Evolutionary conservation across 2,329 filamentous ascomycete species (phyloP).

Genomic region (Xylaria sp.): DNA sequence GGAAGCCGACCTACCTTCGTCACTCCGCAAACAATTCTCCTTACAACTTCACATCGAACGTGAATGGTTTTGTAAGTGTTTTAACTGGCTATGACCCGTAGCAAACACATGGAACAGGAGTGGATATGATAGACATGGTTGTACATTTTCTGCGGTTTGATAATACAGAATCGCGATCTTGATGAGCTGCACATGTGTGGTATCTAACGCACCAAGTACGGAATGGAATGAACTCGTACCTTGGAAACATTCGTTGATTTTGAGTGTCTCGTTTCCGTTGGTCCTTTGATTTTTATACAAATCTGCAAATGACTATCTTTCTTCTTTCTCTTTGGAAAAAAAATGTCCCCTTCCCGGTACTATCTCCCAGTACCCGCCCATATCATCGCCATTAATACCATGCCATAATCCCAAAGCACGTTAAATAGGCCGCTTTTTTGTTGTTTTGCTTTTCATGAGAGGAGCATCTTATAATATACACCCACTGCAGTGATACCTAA

Average conservation of each 20-base stretch:
- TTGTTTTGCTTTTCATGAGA: conserved; percentile 26
- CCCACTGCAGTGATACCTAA: conserved; percentile 26
- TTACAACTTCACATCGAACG: too few species aligned
- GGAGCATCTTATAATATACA: conserved; percentile 28
- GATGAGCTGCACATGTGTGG: not conserved
- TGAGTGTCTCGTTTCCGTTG: not conserved
- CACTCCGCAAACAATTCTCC: too few species aligned
- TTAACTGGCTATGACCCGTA: too few species aligned
- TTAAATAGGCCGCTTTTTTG: conserved; percentile 19
- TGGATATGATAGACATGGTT: too few species aligned
- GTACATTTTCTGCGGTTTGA: too few species aligned
- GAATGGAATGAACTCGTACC: not conserved
- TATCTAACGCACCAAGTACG: not conserved
- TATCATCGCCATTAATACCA: conserved; percentile 2
- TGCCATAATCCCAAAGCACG: conserved; percentile 12
- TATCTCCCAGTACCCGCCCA: conserved; percentile 13
- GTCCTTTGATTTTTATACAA: not conserved
- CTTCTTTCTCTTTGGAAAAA: conserved; percentile 10
- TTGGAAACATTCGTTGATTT: not conserved
- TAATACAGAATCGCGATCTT: not conserved
- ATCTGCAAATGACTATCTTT: conserved; percentile 6
- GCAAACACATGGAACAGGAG: too few species aligned
- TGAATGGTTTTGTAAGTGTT: too few species aligned
- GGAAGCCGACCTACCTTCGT: too few species aligned
- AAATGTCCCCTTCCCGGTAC: conserved; percentile 4